A percentile compares a stretch with the other conserved stretches of the same genome.
These are phyloP conservation scores for Trametes meyenii DNA, from an alignment of 768 basidiomycete genomes.

Conservation along the genomic window DNA sequence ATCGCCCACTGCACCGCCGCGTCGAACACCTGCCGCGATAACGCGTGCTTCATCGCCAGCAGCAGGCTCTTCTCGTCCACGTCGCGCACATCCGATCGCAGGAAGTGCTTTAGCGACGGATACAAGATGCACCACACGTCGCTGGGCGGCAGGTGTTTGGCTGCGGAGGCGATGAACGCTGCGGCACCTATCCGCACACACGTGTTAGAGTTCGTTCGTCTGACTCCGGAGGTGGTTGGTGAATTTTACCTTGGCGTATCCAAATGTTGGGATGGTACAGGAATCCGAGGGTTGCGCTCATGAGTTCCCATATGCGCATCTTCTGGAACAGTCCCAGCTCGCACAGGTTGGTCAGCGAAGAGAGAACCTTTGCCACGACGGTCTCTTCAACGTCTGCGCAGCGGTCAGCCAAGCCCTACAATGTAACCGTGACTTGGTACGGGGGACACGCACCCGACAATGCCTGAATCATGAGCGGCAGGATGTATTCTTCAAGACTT, in stretches of 20 bases:
- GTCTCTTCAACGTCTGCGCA: slow-evolving; percentile 88
- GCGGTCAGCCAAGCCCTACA: not conserved
- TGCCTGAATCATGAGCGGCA: slow-evolving; percentile 96
- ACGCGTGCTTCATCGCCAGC: slow-evolving; percentile 72
- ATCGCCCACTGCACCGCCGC: slow-evolving; percentile 88
- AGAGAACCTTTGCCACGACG: slow-evolving; percentile 89
- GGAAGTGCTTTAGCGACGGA: slow-evolving; percentile 82
- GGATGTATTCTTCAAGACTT: slow-evolving; percentile 93
- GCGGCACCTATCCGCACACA: slow-evolving; percentile 62
- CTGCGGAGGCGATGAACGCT: slow-evolving; percentile 86
- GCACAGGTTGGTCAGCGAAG: slow-evolving; percentile 83
- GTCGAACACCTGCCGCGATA: slow-evolving; percentile 77
- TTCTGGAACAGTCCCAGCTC: slow-evolving; percentile 90
- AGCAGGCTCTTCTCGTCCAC: slow-evolving; percentile 80
- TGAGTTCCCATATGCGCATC: slow-evolving; percentile 96
- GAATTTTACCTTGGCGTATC: slow-evolving; percentile 84
- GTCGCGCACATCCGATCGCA: slow-evolving; percentile 78
- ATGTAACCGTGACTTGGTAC: not conserved
- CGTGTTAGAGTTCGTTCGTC: not conserved
- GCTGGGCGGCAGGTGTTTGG: slow-evolving; percentile 77
- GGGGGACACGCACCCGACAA: slow-evolving; percentile 65
- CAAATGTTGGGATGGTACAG: slow-evolving; percentile 94
- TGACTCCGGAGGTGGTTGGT: not conserved
- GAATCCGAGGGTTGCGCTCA: slow-evolving; percentile 86
- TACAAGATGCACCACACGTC: slow-evolving; percentile 99